Evolutionary conservation across 768 basidiomycete genomes (phyloP).

Genomic region (Termitomyces sp.): DNA sequence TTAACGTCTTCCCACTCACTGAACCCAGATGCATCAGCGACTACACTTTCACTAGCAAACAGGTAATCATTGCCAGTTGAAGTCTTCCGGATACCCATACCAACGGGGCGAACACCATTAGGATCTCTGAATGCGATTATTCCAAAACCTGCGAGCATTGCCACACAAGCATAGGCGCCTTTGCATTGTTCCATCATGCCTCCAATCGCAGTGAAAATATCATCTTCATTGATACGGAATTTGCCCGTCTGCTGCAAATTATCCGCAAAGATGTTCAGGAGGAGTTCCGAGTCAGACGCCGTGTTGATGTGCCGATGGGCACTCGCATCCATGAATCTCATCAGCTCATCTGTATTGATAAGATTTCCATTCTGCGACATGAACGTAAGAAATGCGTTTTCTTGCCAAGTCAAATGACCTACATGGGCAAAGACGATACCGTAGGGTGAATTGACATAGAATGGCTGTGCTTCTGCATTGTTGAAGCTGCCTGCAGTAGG

Average conservation of each 20-base stretch:
- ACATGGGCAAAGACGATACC: slow-evolving; percentile 98
- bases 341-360: slow-evolving; percentile 83
- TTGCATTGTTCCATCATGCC: slow-evolving; percentile 84
- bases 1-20: slow-evolving; percentile 89
- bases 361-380: slow-evolving; percentile 87
- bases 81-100: slow-evolving; percentile 67
- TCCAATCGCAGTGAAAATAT: slow-evolving; percentile 92
- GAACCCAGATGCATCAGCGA: slow-evolving; percentile 91
- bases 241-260: slow-evolving; percentile 98
- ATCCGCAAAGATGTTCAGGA: slow-evolving; percentile 96
- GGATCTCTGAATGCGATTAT: slow-evolving; percentile 98
- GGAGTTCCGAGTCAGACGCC: slow-evolving; percentile 93
- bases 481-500: slow-evolving; percentile 97
- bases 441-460: slow-evolving; percentile 99
- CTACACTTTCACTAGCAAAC: slow-evolving; percentile 92
- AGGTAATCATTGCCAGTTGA: slow-evolving; percentile 74
- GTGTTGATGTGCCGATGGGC: slow-evolving; percentile 99
- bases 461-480: slow-evolving; percentile 96
- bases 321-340: slow-evolving; percentile 91
- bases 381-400: slow-evolving; percentile 1
- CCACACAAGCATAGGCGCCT: slow-evolving; percentile 95
- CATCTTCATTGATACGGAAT: slow-evolving; percentile 98
- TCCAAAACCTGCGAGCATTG: slow-evolving; percentile 99
- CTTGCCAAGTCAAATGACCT: slow-evolving; percentile 20
- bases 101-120: slow-evolving; percentile 93